phyloP scores from a whole-genome alignment of 2,329 filamentous ascomycete species.

The Nakataea oryzae region DNA sequence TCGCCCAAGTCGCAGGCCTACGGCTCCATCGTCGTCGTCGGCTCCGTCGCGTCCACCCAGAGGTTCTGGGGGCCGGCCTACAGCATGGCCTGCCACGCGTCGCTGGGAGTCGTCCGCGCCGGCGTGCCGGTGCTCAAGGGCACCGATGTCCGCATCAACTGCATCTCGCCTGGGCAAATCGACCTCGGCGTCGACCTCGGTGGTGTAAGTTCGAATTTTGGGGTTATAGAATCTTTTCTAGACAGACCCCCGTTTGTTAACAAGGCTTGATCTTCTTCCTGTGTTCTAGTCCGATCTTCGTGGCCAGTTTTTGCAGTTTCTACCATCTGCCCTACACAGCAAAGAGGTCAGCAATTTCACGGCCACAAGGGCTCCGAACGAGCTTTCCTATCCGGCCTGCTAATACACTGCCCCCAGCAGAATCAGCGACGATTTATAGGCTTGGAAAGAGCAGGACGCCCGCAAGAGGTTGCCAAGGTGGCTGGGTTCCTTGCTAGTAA shows the following conservation, averaged over 20 bases:
- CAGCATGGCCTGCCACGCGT: slow-evolving; percentile 50
- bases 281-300: slow-evolving; percentile 30
- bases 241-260: too few species aligned
- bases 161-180: slow-evolving; percentile 29
- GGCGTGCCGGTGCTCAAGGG: slow-evolving; percentile 48
- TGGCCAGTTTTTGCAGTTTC: slow-evolving; percentile 41
- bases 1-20: slow-evolving; percentile 50
- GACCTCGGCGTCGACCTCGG: slow-evolving; percentile 30
- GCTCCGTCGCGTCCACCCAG: slow-evolving; percentile 43
- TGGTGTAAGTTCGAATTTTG: slow-evolving; percentile 20
- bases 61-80: slow-evolving; percentile 52
- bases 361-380: background rate
- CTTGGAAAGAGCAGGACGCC: slow-evolving; percentile 44
- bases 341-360: slow-evolving; percentile 22
- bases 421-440: slow-evolving; percentile 38
- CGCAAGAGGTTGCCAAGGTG: slow-evolving; percentile 48
- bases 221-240: background rate
- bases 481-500: slow-evolving; percentile 52
- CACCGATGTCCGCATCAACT: slow-evolving; percentile 49
- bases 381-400: background rate
- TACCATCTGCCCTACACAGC: slow-evolving; percentile 40
- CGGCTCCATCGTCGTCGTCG: slow-evolving; percentile 52
- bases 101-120: slow-evolving; percentile 47
- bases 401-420: slow-evolving; percentile 16
- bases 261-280: background rate